Evolutionary conservation across 345 rosid genomes (phyloP), one percentile per base, ranked within the genome.

Genomic region (Arabidopsis arenosa): DNA sequence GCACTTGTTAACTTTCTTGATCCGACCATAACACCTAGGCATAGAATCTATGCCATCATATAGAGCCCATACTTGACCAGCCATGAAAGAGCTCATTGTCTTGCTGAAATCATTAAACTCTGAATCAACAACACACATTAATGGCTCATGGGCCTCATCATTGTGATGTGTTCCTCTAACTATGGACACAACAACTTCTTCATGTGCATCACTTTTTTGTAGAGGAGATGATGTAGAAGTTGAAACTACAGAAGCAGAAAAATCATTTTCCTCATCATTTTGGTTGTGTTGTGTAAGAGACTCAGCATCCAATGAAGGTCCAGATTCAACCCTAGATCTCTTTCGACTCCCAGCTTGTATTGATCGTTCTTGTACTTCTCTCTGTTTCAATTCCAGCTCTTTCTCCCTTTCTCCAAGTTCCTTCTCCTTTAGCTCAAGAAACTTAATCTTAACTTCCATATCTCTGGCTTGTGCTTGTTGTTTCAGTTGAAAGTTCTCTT

Each of bases 21-120:
- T 71, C 73, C 56, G 64, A 23, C 87, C 95, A 81, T 91, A 90
- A 66, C 51, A 83, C 68, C 98, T 84, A 10, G 97, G 96, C 98
- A 93, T 87, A 40, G 74, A 73, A 61, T 91, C 98, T 8, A 49
- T 5, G 13, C 77, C 4, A 85, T 93, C 97, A 79, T 90, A 88
- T 76, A 86, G 37, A 45, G 98, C 97, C 97, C 96, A 94, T 5
- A 86, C 26, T 82, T 88, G 91, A 80, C 75, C 74, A 55, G 62
- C 88, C 68, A 76, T 56, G 84, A 91, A 91, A 83, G 84, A 67
- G 63, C 18, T 55, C 78, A 74, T 82, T 10, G 71, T 75, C 73
- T 75, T 83, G 7, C 85, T 85, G 72, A 91, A 94, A 81, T 91
- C 85, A 66, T 35, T 79, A 65, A 93, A 94, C 56, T 94, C 93